Base-by-base conservation (phyloP, 78 protist genomes). In the Tieghemostelium lacteum region DNA sequence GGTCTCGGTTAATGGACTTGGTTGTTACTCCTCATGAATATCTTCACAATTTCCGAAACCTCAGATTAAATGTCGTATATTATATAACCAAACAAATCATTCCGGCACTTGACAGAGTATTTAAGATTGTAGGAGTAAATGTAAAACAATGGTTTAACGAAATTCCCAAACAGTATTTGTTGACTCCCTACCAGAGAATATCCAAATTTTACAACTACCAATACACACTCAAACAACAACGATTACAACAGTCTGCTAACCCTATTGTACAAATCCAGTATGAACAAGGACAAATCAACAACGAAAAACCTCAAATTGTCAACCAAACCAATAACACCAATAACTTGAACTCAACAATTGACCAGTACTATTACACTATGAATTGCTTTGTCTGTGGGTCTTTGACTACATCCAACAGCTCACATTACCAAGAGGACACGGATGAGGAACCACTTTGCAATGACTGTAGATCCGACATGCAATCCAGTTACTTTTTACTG, bases 21-120 rank as follows among this genome's bases (percentile, higher is more conserved):
- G 96, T 96, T 8, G 45, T 87, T 26, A 63, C 87, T 2, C 97
- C 97, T 4, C 28, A 24, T 34, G 94, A 86, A 49, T 71, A 69
- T 4, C 26, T 96, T 3, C 22, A 37, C 17, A 57, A 58, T n/a
- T 42, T 31, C 0, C 33, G 42, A 40, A 40, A 28, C 19, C 75
- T 65, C 8, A 54, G 70, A 20, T 33, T 85, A 58, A 71, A 94
- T 70, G 64, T 50, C 1, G 0, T 24, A 26, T 97, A 97, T 72
- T 97, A 97, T 94, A 96, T 97, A 1, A 60, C 73, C 16, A 97
- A 97, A 66, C 98, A 95, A 52, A 93, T 97, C 37, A 1, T 96
- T 0, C 99, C 99, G 0, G 85, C 98, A 1, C 77, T 97, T 0
- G 95, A 73, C 10, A 63, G 98, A 34, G 40, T 96, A 40, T 74